Evolutionary conservation across 306 rosid species (phyloP).

Genomic region (Trifolium dubium): DNA sequence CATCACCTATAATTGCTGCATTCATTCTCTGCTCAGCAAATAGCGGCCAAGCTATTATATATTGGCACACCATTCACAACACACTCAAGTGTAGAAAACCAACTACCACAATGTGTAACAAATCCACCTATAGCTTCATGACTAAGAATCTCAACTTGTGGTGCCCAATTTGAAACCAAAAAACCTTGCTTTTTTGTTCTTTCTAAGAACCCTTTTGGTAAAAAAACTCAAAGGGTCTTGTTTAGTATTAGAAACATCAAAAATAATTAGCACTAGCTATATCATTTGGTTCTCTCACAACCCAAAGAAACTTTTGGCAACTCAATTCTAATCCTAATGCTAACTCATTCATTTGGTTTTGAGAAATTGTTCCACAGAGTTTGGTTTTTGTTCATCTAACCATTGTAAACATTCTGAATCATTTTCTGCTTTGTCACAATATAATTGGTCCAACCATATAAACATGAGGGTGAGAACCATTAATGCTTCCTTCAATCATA

Average conservation of each 20-base stretch:
- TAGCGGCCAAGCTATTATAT: constrained; percentile 44
- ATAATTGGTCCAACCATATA: constrained; percentile 50
- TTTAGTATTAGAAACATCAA: background rate
- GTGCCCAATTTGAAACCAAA: constrained; percentile 44
- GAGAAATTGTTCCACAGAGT: constrained; percentile 26
- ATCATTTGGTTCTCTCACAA: constrained; percentile 32
- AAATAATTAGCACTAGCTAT: constrained; percentile 31
- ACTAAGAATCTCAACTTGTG: constrained; percentile 39
- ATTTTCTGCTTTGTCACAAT: background rate
- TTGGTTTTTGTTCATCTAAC: constrained; percentile 25
- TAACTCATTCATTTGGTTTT: constrained; percentile 28
- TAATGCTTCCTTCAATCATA: background rate
- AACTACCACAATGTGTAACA: constrained; percentile 45
- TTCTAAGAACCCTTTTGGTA: constrained; percentile 34
- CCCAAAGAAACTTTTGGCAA: constrained; percentile 12
- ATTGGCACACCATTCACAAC: constrained; percentile 37
- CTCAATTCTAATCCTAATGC: constrained; percentile 24
- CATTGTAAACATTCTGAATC: constrained; percentile 1
- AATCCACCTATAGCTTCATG: constrained; percentile 41
- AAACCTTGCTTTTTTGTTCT: constrained; percentile 43
- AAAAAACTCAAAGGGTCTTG: constrained; percentile 24
- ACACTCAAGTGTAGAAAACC: constrained; percentile 45
- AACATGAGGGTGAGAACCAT: constrained; percentile 15
- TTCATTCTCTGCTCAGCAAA: constrained; percentile 45
- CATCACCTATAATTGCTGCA: constrained; percentile 38